These are phyloP conservation scores for Hemileia vastatrix DNA, from an alignment of 1,284 basidiomycete genomes.

Conservation along the genomic window DNA sequence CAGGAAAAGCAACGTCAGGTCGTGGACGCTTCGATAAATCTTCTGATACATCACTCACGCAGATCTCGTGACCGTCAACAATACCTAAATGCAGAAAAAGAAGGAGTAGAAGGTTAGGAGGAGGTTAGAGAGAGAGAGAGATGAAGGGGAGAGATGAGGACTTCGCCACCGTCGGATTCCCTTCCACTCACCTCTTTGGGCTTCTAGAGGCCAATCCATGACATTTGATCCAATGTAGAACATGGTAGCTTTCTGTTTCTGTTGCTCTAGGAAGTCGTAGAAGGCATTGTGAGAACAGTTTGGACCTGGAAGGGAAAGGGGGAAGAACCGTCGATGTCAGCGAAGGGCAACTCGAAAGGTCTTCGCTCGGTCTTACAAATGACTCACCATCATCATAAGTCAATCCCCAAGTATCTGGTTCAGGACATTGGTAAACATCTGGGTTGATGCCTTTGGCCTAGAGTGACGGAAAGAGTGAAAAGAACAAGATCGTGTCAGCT, in stretches of 20 bases:
- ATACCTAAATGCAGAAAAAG: not conserved
- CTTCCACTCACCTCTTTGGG: constrained; percentile 48
- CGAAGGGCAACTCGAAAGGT: not conserved
- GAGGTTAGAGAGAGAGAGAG: constrained; percentile 25
- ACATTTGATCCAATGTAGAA: constrained; percentile 49
- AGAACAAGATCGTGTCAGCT: too few species aligned
- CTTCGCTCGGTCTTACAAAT: not conserved
- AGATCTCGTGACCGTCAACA: constrained; percentile 30
- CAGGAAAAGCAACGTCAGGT: constrained; percentile 3
- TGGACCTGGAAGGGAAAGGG: not conserved
- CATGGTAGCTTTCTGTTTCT: constrained; percentile 50
- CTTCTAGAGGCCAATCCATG: constrained; percentile 51
- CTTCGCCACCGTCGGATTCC: not conserved
- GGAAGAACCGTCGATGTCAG: not conserved
- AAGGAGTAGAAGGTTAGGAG: constrained; percentile 21
- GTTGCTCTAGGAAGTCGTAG: constrained; percentile 48
- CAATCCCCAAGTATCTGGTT: constrained; percentile 50
- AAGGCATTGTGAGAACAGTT: constrained; percentile 49
- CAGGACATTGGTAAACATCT: constrained; percentile 46
- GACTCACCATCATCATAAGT: constrained; percentile 50
- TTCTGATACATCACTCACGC: too few species aligned
- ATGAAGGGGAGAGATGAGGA: constrained; percentile 46
- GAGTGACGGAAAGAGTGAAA: too few species aligned
- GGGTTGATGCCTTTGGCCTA: too few species aligned
- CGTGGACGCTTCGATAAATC: too few species aligned